Evolutionary conservation across 495 filamentous ascomycete species (phyloP).

Genomic region (Apiosordaria backusii): DNA sequence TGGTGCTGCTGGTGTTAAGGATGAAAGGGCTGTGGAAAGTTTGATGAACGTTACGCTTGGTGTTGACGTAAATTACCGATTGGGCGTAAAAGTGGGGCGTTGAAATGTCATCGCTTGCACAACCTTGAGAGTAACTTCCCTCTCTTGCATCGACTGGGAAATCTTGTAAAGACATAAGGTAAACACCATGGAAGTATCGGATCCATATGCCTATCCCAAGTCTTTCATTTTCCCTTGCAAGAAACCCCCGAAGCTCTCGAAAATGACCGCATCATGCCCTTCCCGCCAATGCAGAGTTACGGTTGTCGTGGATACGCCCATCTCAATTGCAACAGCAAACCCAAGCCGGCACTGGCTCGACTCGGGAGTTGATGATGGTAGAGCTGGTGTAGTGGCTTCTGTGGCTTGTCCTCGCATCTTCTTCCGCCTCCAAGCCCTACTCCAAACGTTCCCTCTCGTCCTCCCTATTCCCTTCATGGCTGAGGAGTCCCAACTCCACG

Average conservation of each 20-base stretch:
- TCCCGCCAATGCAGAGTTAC: conserved; percentile 69
- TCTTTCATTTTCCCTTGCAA: conserved; percentile 37
- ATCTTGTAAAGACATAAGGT: too few species aligned
- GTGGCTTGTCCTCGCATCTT: conserved; percentile 19
- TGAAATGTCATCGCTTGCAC: too few species aligned
- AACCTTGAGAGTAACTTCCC: too few species aligned
- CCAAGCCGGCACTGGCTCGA: conserved; percentile 21
- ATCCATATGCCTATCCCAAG: conserved; percentile 1
- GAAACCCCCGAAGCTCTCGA: conserved; percentile 87
- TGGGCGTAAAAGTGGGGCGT: too few species aligned
- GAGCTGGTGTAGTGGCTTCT: not conserved
- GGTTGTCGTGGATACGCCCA: conserved; percentile 18
- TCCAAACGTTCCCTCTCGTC: conserved; percentile 49
- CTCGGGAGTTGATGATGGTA: not conserved
- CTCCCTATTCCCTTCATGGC: conserved; percentile 36
- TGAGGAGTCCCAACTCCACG: conserved; percentile 41
- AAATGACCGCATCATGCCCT: conserved; percentile 69
- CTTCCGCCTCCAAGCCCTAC: conserved; percentile 43
- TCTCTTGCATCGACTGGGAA: too few species aligned
- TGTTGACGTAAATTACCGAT: too few species aligned
- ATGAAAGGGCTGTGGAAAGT: too few species aligned
- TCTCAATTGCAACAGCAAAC: conserved; percentile 25
- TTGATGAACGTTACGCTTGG: too few species aligned
- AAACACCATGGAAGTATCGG: too few species aligned
- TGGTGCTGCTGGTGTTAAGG: too few species aligned